A percentile compares a stretch with the other conserved stretches of the same genome.
Evolutionary conservation across 805 yeast genomes (phyloP).

Genomic region (Phaffomyces antillensis): DNA sequence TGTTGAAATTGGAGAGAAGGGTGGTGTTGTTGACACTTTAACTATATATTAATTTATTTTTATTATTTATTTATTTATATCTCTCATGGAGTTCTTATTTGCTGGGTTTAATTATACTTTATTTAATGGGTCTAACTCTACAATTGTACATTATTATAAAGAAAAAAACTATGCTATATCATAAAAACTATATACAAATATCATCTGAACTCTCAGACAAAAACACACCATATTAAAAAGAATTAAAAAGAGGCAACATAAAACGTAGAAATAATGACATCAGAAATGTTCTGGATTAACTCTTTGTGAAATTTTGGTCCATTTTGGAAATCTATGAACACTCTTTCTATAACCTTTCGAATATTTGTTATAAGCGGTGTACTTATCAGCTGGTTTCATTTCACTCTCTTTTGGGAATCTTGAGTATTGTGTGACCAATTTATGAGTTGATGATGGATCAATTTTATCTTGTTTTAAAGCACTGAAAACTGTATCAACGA

Average conservation of each 20-base stretch:
- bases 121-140: too few species aligned
- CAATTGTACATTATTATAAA: too few species aligned
- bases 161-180: too few species aligned
- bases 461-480: slow-evolving; percentile 30
- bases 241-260: not conserved
- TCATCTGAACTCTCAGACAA: too few species aligned
- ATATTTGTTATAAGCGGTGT: slow-evolving; percentile 74
- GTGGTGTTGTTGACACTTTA: slow-evolving; percentile 4
- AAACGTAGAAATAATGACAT: not conserved
- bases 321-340: slow-evolving; percentile 80
- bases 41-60: slow-evolving; percentile 3
- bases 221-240: too few species aligned
- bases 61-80: not conserved
- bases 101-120: too few species aligned
- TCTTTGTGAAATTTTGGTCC: slow-evolving; percentile 82
- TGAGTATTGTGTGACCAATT: slow-evolving; percentile 25
- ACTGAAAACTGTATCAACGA: slow-evolving; percentile 55
- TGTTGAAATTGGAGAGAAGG: not conserved
- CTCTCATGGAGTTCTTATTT: not conserved
- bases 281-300: slow-evolving; percentile 50
- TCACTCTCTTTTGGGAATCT: slow-evolving; percentile 71
- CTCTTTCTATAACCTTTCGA: slow-evolving; percentile 79
- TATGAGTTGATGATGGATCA: slow-evolving; percentile 4
- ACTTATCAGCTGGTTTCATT: slow-evolving; percentile 79
- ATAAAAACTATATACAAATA: too few species aligned